Conservation (phyloP, 805 yeast genomes). For the Nakazawaea holstii region DNA sequence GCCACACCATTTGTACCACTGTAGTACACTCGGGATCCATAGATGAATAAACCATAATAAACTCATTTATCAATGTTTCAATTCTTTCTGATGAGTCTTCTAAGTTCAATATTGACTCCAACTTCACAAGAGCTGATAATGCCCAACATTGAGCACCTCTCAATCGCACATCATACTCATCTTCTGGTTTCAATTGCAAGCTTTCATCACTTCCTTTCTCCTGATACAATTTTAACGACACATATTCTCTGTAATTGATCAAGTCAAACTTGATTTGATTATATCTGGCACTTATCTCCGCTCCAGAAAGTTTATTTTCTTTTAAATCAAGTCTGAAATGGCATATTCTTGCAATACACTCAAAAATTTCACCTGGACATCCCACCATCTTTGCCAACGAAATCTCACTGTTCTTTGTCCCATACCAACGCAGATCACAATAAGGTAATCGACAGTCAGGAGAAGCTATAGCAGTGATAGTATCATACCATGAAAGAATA, state of each 20-base stretch:
- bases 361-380: slow-evolving; percentile 54
- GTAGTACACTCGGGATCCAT: slow-evolving; percentile 41
- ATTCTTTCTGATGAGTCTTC: slow-evolving; percentile 22
- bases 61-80: slow-evolving; percentile 34
- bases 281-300: slow-evolving; percentile 19
- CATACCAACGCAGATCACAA: slow-evolving; percentile 50
- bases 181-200: slow-evolving; percentile 13
- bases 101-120: slow-evolving; percentile 19
- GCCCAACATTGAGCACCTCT: slow-evolving; percentile 58
- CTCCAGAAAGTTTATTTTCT: slow-evolving; percentile 12
- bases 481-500: slow-evolving; percentile 57
- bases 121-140: slow-evolving; percentile 28
- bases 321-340: slow-evolving; percentile 25
- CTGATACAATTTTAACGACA: slow-evolving; percentile 19
- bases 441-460: slow-evolving; percentile 53
- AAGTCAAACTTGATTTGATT: slow-evolving; percentile 29
- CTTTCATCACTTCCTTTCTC: slow-evolving; percentile 1
- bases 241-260: slow-evolving; percentile 44
- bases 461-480: slow-evolving; percentile 48
- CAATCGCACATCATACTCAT: slow-evolving; percentile 34
- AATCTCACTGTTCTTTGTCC: slow-evolving; percentile 32
- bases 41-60: slow-evolving; percentile 39
- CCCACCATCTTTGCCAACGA: slow-evolving; percentile 54
- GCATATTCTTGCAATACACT: slow-evolving; percentile 40
- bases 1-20: slow-evolving; percentile 63